Conservation (phyloP, 129 eudicot species). For the Scalesia atractyloides region DNA sequence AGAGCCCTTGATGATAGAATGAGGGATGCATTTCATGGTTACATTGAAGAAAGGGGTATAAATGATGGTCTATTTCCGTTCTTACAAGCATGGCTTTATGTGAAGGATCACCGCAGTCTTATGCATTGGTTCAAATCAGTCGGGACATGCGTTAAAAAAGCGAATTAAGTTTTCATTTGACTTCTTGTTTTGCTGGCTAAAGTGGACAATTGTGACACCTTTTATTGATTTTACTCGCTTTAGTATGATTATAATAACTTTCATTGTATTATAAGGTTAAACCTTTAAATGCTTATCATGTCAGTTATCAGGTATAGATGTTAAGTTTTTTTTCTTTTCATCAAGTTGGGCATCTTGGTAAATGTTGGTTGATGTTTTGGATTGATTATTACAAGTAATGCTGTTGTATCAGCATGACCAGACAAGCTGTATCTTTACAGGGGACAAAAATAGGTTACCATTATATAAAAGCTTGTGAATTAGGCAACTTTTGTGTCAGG, state of each 20-base stretch:
- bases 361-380: slow-evolving; percentile 22
- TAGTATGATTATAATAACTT: neutral
- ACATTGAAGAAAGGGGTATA: slow-evolving; percentile 81
- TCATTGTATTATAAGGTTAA: neutral
- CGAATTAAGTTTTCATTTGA: slow-evolving; percentile 32
- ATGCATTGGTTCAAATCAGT: slow-evolving; percentile 82
- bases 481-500: slow-evolving; percentile 5
- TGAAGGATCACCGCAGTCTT: slow-evolving; percentile 86
- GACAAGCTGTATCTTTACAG: neutral
- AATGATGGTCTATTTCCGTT: slow-evolving; percentile 78
- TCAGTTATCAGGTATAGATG: slow-evolving; percentile 9
- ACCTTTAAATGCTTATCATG: neutral
- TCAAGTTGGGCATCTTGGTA: slow-evolving; percentile 12
- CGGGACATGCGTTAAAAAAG: slow-evolving; percentile 51
- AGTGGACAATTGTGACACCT: neutral
- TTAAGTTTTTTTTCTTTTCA: neutral
- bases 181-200: slow-evolving; percentile 2
- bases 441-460: neutral
- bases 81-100: slow-evolving; percentile 97
- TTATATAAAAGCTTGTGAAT: slow-evolving; percentile 5
- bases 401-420: slow-evolving; percentile 8
- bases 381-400: slow-evolving; percentile 10
- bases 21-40: slow-evolving; percentile 83
- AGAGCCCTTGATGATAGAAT: slow-evolving; percentile 76
- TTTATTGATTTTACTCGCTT: neutral